These are phyloP conservation scores for Vachellia pachyceras DNA, from an alignment of 306 rosid species.

Conservation along the genomic window DNA sequence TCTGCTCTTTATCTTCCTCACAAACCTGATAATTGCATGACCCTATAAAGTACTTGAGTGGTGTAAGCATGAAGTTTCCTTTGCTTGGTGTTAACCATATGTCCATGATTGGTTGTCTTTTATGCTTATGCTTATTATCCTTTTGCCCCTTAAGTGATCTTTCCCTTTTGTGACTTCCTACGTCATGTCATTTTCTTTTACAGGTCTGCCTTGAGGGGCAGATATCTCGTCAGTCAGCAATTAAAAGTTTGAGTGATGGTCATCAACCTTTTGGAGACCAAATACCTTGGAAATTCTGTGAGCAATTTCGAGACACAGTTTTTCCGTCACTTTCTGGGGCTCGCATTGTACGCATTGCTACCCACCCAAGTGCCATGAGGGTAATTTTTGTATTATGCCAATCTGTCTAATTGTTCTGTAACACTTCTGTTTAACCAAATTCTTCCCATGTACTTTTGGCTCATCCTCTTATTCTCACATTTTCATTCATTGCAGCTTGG, in stretches of 20 bases:
- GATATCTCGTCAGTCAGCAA: slow-evolving; percentile 84
- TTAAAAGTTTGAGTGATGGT: slow-evolving; percentile 77
- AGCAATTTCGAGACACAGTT: slow-evolving; percentile 84
- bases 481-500: slow-evolving; percentile 72
- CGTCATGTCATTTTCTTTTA: slow-evolving; percentile 11
- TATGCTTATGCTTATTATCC: slow-evolving; percentile 17
- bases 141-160: slow-evolving; percentile 22
- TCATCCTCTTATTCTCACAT: neutral
- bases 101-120: slow-evolving; percentile 22
- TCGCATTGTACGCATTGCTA: slow-evolving; percentile 96
- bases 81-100: slow-evolving; percentile 1
- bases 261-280: slow-evolving; percentile 91
- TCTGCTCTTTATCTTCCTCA: neutral
- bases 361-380: slow-evolving; percentile 96
- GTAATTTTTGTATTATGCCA: slow-evolving; percentile 46
- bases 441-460: slow-evolving; percentile 16
- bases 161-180: slow-evolving; percentile 29
- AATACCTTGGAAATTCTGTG: slow-evolving; percentile 95
- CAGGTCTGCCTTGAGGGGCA: slow-evolving; percentile 93
- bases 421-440: slow-evolving; percentile 20
- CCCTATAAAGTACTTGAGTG: neutral
- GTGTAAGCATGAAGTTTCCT: neutral
- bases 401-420: slow-evolving; percentile 21
- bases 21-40: slow-evolving; percentile 6
- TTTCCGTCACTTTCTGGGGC: slow-evolving; percentile 94